Conservation (phyloP, 2,329 filamentous ascomycete genomes). For the Fusarium haematococcum region DNA sequence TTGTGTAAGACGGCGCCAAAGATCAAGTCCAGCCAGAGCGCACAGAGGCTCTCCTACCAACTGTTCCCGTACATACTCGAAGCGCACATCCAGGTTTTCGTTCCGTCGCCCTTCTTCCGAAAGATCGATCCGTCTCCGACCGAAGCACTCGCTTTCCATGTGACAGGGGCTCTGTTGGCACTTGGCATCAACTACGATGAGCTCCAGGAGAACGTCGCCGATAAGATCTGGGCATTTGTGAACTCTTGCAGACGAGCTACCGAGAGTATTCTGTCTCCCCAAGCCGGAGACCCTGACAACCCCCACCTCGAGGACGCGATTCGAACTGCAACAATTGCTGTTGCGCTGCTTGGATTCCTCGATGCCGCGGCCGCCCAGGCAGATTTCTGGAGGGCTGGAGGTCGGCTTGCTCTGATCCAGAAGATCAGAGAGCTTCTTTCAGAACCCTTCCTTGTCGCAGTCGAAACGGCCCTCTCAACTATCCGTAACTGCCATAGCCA, state of each 20-base stretch:
- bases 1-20: slow-evolving; percentile 90
- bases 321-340: slow-evolving; percentile 78
- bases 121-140: slow-evolving; percentile 89
- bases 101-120: slow-evolving; percentile 83
- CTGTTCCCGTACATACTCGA: slow-evolving; percentile 88
- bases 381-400: slow-evolving; percentile 82
- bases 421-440: slow-evolving; percentile 80
- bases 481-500: slow-evolving; percentile 82
- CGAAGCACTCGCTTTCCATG: slow-evolving; percentile 82
- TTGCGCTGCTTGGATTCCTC: slow-evolving; percentile 91
- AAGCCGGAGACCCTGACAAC: slow-evolving; percentile 66
- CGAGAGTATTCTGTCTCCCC: slow-evolving; percentile 64
- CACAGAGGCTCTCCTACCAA: slow-evolving; percentile 81
- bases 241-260: slow-evolving; percentile 75
- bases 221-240: slow-evolving; percentile 78
- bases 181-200: slow-evolving; percentile 79
- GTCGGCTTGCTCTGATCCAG: slow-evolving; percentile 79
- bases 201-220: slow-evolving; percentile 74
- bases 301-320: slow-evolving; percentile 75
- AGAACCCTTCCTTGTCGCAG: slow-evolving; percentile 84
- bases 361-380: slow-evolving; percentile 82
- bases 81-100: slow-evolving; percentile 82
- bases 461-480: slow-evolving; percentile 91
- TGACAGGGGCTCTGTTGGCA: slow-evolving; percentile 84
- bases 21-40: slow-evolving; percentile 77